phyloP scores from a whole-genome alignment of 352 stramenopile genomes.

The Pythium brachiatum region DNA sequence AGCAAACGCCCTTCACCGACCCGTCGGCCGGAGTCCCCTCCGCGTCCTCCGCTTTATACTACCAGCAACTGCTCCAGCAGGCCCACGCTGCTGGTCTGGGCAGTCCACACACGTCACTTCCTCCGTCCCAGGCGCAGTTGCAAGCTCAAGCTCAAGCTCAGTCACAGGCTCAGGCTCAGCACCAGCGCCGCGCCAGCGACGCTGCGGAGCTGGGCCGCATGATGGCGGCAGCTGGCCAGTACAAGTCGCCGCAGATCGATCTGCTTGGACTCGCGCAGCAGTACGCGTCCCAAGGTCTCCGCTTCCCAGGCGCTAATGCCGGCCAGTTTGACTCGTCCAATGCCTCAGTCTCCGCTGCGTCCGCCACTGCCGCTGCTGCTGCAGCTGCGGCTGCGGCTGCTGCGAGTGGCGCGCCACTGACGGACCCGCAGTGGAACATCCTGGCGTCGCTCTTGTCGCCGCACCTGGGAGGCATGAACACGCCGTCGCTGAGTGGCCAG shows the following conservation, averaged over 20 bases:
- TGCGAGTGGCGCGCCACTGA: conserved; percentile 28
- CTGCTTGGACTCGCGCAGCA: conserved; percentile 18
- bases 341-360: neutral
- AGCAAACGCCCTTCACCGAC: neutral
- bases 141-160: neutral
- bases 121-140: neutral
- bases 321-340: conserved; percentile 18
- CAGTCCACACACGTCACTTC: conserved; percentile 5
- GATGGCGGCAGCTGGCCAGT: neutral
- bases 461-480: conserved; percentile 35
- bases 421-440: conserved; percentile 75
- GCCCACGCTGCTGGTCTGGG: conserved; percentile 8
- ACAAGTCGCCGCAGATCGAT: conserved; percentile 11
- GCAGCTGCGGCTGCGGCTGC: conserved; percentile 20
- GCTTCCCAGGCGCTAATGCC: neutral
- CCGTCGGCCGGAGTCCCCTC: neutral
- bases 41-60: conserved; percentile 13
- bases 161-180: too few species aligned
- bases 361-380: conserved; percentile 17
- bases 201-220: neutral
- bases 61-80: conserved; percentile 24
- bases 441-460: conserved; percentile 76
- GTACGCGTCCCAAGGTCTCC: conserved; percentile 13
- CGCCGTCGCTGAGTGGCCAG: neutral
- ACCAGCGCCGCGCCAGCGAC: neutral